Base-by-base conservation (phyloP, 2,329 filamentous ascomycete species). In the Diplodia mutila region DNA sequence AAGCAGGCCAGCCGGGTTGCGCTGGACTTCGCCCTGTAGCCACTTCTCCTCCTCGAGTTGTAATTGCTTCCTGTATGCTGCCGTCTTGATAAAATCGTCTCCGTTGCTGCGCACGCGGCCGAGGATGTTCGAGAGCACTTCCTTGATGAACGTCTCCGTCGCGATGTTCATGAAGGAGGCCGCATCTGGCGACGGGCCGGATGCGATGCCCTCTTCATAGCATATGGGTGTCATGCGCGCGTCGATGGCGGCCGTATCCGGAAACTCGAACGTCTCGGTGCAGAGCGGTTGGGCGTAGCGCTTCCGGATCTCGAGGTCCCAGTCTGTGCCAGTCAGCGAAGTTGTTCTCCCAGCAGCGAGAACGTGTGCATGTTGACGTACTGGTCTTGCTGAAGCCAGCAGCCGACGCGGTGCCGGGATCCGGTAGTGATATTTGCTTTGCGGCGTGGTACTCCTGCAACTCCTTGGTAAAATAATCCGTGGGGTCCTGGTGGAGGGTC, bases 341-440 rank as follows among this genome's bases (percentile, higher is more conserved):
- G 14, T 49, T 23, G 7, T 16, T 48, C 6, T 14, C 14, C 9
- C 14, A 4, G 32, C 23, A n/a, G 14, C n/a, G 12, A 16, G 25
- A n/a, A 2, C 1, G 16, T n/a, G 12, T 23, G 42, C 2, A 23
- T 6, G 25, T 29, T 25, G 32, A 80, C 89, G 76, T 83, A 93
- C 90, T 88, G 42, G 85, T 96, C 84, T 94, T 93, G 72, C 92
- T 93, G 54, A 94, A 85, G 23, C 90, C 90, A 32, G 88, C 90
- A 27, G 90, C 90, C 74, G 88, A 89, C 32, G 89, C 85, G 29
- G 90, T 89, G 9, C 88, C 85, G 67, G 92, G 87, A 34, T 89
- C 85, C 32, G 85, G 83, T 53, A 84, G 75, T 72, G 84, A 85
- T 65, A 77, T 78, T 55, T 75, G 69, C 64, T 78, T 75, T 29